phyloP scores from a whole-genome alignment of 768 basidiomycete species.

The Lactarius hengduanensis region DNA sequence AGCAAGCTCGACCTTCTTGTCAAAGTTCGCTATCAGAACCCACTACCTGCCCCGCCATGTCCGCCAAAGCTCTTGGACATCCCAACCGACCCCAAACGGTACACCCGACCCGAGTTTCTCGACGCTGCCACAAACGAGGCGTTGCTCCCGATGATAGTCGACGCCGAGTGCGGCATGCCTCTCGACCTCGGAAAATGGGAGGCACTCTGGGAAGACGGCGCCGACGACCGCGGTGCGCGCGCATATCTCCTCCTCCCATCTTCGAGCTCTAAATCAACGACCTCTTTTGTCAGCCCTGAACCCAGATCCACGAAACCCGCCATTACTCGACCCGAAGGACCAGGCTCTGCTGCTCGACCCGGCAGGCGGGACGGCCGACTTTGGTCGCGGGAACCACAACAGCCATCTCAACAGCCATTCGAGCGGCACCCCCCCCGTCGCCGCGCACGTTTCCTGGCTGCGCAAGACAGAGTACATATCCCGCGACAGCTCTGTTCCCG shows the following conservation, averaged over 20 bases:
- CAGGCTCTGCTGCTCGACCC: conserved; percentile 73
- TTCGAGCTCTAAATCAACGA: conserved; percentile 12
- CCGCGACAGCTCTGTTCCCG: conserved; percentile 49
- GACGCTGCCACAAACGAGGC: conserved; percentile 76
- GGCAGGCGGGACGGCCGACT: conserved; percentile 44
- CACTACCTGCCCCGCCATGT: conserved; percentile 93
- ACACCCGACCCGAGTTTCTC: conserved; percentile 83
- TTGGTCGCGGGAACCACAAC: conserved; percentile 36
- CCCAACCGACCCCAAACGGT: conserved; percentile 85
- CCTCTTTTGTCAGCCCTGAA: conserved; percentile 50
- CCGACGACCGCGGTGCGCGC: conserved; percentile 59
- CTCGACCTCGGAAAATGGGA: conserved; percentile 83
- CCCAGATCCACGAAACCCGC: conserved; percentile 59
- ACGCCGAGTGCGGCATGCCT: conserved; percentile 96
- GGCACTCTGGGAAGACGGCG: conserved; percentile 80
- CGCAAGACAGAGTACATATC: conserved; percentile 90
- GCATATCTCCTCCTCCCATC: background rate
- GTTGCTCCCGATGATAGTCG: conserved; percentile 92
- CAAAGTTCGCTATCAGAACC: conserved; percentile 91
- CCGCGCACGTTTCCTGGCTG: conserved; percentile 82
- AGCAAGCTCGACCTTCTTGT: conserved; percentile 89
- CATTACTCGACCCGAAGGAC: conserved; percentile 70
- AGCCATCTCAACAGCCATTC: conserved; percentile 33
- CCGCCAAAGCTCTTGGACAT: conserved; percentile 94
- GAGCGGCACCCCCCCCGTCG: conserved; percentile 45